Conservation (phyloP, 495 filamentous ascomycete genomes). For the Penicillium verhagenii region DNA sequence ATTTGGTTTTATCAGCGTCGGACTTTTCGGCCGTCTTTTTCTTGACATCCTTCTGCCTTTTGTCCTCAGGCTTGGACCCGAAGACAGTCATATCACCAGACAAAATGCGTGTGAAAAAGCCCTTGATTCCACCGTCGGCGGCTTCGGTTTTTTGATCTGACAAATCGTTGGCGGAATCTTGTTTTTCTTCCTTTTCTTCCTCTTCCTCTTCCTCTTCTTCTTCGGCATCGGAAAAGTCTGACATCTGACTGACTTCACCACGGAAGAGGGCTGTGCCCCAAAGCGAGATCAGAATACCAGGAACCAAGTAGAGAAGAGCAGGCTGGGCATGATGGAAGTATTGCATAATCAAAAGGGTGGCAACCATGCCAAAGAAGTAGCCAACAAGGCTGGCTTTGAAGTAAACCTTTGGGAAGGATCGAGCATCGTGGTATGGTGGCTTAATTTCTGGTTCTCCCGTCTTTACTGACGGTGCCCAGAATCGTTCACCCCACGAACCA, state of each 20-base stretch:
- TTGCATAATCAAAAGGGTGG: conserved; percentile 75
- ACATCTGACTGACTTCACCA: conserved; percentile 72
- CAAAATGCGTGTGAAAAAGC: conserved; percentile 32
- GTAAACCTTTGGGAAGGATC: conserved; percentile 77
- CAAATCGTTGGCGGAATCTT: conserved; percentile 17
- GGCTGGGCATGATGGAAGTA: conserved; percentile 81
- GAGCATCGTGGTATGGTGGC: conserved; percentile 43
- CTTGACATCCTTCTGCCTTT: conserved; percentile 8
- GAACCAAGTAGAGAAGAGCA: conserved; percentile 90
- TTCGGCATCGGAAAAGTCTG: conserved; percentile 72
- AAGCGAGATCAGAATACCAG: conserved; percentile 70
- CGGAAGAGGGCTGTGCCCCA: conserved; percentile 76
- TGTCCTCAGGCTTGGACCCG: neutral
- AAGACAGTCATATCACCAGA: conserved; percentile 19
- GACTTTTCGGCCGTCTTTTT: conserved; percentile 7
- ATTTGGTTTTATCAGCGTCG: conserved; percentile 12
- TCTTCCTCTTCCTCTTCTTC: conserved; percentile 31
- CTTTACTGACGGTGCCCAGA: conserved; percentile 62
- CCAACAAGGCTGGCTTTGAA: conserved; percentile 78
- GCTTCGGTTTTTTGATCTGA: conserved; percentile 20
- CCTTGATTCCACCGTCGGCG: conserved; percentile 10
- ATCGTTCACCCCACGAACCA: conserved; percentile 78
- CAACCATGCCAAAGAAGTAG: conserved; percentile 76
- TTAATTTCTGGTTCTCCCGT: conserved; percentile 30
- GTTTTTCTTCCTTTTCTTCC: conserved; percentile 10